Conservation (phyloP, 75 land plant genomes). For the Picea glauca region DNA sequence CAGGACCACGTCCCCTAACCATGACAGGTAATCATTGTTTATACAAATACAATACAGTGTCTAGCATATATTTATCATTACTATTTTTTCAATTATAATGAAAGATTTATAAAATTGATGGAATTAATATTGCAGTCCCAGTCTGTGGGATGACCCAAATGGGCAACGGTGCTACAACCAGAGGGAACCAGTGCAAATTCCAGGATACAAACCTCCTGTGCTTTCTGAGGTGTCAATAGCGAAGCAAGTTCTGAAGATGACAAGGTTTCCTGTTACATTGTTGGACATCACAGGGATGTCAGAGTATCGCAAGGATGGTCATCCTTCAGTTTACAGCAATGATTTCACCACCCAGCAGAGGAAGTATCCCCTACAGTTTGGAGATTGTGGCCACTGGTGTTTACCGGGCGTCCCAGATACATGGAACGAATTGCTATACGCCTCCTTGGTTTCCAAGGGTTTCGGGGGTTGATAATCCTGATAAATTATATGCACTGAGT, state of each 20-base stretch:
- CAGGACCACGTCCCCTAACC: too few species aligned
- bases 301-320: conserved; percentile 75
- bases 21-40: neutral
- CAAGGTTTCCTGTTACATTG: neutral
- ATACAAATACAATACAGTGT: too few species aligned
- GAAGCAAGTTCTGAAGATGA: neutral
- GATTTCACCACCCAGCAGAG: conserved; percentile 34
- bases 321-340: conserved; percentile 43
- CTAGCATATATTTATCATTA: neutral
- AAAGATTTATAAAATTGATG: too few species aligned
- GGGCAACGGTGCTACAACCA: neutral
- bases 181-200: neutral
- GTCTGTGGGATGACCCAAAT: neutral
- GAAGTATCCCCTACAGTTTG: conserved; percentile 39
- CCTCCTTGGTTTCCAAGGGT: conserved; percentile 17
- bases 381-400: conserved; percentile 97
- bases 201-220: neutral
- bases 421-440: conserved; percentile 81
- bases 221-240: neutral
- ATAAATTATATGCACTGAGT: too few species aligned
- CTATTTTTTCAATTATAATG: neutral
- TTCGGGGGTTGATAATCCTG: too few species aligned
- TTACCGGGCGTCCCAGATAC: conserved; percentile 96
- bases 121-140: too few species aligned
- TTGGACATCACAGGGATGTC: neutral